phyloP scores from a whole-genome alignment of 2,329 filamentous ascomycete genomes.

The Colletotrichum lini region DNA sequence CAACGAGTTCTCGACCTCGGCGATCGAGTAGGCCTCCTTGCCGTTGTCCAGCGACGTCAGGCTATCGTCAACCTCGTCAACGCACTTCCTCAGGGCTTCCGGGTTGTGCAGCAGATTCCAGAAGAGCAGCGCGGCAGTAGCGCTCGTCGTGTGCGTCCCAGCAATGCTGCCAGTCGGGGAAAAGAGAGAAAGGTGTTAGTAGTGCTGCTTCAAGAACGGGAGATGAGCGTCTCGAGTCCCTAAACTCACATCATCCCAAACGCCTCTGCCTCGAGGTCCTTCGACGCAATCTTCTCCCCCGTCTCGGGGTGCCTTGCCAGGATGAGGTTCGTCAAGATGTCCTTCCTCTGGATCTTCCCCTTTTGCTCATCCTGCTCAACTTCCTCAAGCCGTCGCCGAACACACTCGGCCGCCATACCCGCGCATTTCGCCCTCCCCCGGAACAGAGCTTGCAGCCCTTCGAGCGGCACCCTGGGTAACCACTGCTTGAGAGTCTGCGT shows the following conservation, averaged over 20 bases:
- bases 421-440: slow-evolving; percentile 45
- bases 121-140: slow-evolving; percentile 5
- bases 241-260: slow-evolving; percentile 54
- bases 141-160: slow-evolving; percentile 29
- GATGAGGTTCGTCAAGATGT: slow-evolving; percentile 54
- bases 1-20: slow-evolving; percentile 11
- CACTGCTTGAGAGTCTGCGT: slow-evolving; percentile 46
- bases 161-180: background rate
- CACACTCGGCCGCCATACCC: slow-evolving; percentile 43
- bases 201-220: no score
- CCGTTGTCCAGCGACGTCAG: slow-evolving; percentile 5
- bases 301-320: slow-evolving; percentile 54
- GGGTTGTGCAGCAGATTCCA: slow-evolving; percentile 30
- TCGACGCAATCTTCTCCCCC: slow-evolving; percentile 47
- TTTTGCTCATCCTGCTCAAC: slow-evolving; percentile 15
- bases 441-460: slow-evolving; percentile 44
- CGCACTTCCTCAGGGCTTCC: background rate
- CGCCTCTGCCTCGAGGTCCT: slow-evolving; percentile 53
- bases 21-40: slow-evolving; percentile 17
- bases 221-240: no score
- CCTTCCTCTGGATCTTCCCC: slow-evolving; percentile 46
- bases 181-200: no score
- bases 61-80: slow-evolving; percentile 9
- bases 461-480: slow-evolving; percentile 45
- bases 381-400: slow-evolving; percentile 37